Conservation (phyloP, 2,329 filamentous ascomycete species). For the Stagonosporopsis cucurbitacearum region DNA sequence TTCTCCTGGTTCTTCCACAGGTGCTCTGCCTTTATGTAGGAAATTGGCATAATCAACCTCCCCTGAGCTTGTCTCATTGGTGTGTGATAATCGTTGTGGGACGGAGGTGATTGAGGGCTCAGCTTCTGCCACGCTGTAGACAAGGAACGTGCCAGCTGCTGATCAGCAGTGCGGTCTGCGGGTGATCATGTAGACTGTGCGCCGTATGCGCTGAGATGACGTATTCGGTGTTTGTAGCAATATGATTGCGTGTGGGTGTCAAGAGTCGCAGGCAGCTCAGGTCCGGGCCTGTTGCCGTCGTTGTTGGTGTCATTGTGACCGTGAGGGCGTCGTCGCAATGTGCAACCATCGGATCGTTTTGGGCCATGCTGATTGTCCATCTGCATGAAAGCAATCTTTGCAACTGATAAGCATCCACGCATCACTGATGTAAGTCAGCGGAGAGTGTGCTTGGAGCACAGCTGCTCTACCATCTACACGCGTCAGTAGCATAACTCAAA, state of each 20-base stretch:
- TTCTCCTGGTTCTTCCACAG: conserved; percentile 6
- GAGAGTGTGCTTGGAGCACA: neutral
- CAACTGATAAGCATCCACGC: conserved; percentile 1
- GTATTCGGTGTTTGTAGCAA: neutral
- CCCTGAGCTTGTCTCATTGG: neutral
- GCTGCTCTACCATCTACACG: neutral
- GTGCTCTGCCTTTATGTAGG: neutral
- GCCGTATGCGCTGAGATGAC: neutral
- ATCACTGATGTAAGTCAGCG: neutral
- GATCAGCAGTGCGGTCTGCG: neutral
- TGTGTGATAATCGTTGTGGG: neutral
- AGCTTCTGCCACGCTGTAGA: conserved; percentile 2
- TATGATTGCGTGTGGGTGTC: neutral
- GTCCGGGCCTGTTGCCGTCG: neutral
- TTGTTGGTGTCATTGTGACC: neutral
- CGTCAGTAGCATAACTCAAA: neutral
- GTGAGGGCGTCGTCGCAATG: neutral
- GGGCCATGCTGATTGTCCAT: neutral
- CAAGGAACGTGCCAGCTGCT: neutral
- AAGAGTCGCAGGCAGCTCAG: neutral
- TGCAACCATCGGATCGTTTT: neutral
- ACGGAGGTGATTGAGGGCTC: neutral
- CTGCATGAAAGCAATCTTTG: neutral
- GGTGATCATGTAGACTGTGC: conserved; percentile 1
- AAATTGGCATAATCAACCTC: neutral